Evolutionary conservation across 176 grass and related monocot species (phyloP).

Genomic region (Cocos nucifera): DNA sequence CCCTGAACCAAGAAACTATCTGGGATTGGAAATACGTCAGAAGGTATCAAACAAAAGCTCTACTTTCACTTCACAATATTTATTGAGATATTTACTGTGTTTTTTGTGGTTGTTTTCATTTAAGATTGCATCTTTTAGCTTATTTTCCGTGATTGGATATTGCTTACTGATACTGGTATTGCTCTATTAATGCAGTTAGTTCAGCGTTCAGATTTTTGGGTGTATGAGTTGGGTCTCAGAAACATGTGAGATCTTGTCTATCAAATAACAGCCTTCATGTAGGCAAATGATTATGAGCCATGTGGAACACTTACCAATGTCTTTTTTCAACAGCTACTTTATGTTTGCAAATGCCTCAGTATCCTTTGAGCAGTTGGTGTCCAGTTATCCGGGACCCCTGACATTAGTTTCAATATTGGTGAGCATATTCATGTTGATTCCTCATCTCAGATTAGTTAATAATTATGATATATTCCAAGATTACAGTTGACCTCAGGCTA

Average conservation of each 20-base stretch:
- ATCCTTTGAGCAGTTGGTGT: conserved; percentile 61
- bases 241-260: conserved; percentile 52
- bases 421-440: conserved; percentile 6
- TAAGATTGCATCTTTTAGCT: background rate
- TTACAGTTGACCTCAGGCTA: no score
- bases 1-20: conserved; percentile 47
- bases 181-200: conserved; percentile 51
- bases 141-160: background rate
- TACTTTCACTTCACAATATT: no score
- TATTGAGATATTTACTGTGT: no score
- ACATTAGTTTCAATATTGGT: conserved; percentile 78
- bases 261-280: no score
- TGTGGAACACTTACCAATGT: background rate
- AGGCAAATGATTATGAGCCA: no score
- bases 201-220: conserved; percentile 70
- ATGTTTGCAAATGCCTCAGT: conserved; percentile 83
- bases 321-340: conserved; percentile 48
- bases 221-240: conserved; percentile 48
- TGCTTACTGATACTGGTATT: conserved; percentile 3
- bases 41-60: conserved; percentile 34
- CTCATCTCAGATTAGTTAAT: no score
- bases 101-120: background rate
- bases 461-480: no score
- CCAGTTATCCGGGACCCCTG: conserved; percentile 63
- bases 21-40: conserved; percentile 79